These are phyloP conservation scores for Mycena metata DNA, from an alignment of 768 basidiomycete species.

Conservation along the genomic window DNA sequence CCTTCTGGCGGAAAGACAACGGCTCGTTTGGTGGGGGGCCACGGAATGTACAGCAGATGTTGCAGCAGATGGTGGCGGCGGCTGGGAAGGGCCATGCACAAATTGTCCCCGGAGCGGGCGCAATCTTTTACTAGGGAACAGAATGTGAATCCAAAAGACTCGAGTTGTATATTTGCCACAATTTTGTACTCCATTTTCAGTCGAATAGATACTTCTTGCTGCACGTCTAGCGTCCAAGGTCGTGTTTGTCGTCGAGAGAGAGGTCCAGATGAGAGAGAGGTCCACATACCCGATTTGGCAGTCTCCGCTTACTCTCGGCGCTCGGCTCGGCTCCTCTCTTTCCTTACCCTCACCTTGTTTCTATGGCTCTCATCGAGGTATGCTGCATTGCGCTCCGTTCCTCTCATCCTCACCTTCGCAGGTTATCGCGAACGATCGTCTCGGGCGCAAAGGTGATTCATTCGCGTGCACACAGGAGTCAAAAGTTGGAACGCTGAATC, in stretches of 20 bases:
- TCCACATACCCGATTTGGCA: conserved; percentile 11
- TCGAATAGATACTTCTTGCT: neutral
- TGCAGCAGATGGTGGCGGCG: neutral
- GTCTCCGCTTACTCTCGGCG: conserved; percentile 14
- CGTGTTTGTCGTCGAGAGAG: no score
- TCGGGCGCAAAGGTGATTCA: conserved; percentile 88
- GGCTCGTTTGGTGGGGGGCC: neutral
- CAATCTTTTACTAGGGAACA: neutral
- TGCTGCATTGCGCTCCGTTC: conserved; percentile 11
- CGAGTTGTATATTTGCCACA: no score
- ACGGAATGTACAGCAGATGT: neutral
- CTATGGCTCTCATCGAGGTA: conserved; percentile 72
- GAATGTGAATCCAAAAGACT: neutral
- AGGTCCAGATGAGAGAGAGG: no score
- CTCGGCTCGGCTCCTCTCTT: conserved; percentile 10
- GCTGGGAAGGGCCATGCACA: neutral
- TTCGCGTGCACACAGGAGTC: neutral
- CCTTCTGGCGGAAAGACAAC: conserved; percentile 24
- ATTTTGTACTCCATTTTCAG: no score
- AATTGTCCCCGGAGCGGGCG: conserved; percentile 12
- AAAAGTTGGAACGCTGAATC: neutral
- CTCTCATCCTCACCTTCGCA: conserved; percentile 44
- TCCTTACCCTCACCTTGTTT: neutral
- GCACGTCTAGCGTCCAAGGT: neutral
- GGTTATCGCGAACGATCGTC: conserved; percentile 96